Conservation (phyloP, 2,329 filamentous ascomycete species). For the Calonectria hongkongensis region DNA sequence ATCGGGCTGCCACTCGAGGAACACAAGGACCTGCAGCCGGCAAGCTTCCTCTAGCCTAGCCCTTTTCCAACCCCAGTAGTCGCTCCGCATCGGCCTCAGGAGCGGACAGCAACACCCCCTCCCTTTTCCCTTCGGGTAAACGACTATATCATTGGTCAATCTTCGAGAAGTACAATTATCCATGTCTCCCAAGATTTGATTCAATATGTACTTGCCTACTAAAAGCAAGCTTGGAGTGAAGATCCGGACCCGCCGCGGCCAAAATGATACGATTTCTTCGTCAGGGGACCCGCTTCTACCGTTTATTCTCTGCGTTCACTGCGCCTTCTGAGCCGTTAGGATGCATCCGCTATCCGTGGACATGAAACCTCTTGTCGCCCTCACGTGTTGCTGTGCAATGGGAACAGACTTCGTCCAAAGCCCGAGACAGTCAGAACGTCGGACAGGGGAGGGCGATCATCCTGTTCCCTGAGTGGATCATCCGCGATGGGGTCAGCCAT, state of each 20-base stretch:
- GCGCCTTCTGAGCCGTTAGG: slow-evolving; percentile 48
- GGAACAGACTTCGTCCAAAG: slow-evolving; percentile 41
- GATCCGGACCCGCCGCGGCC: slow-evolving; percentile 43
- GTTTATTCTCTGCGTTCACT: slow-evolving; percentile 44
- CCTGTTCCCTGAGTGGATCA: slow-evolving; percentile 44
- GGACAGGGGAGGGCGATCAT: slow-evolving; percentile 50
- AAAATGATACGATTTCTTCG: slow-evolving; percentile 39
- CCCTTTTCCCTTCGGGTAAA: slow-evolving; percentile 56
- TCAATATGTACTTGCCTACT: slow-evolving; percentile 28
- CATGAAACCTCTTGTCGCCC: slow-evolving; percentile 53
- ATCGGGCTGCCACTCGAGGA: slow-evolving; percentile 47
- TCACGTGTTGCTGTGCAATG: slow-evolving; percentile 55
- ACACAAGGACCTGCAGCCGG: slow-evolving; percentile 50
- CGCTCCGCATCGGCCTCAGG: slow-evolving; percentile 43
- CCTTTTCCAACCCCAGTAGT: slow-evolving; percentile 41
- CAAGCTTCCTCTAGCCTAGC: slow-evolving; percentile 45
- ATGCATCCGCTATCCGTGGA: slow-evolving; percentile 52
- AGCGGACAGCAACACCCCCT: slow-evolving; percentile 44
- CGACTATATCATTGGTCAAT: slow-evolving; percentile 54
- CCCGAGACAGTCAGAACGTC: slow-evolving; percentile 52
- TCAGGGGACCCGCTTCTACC: slow-evolving; percentile 35
- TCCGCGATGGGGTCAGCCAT: slow-evolving; percentile 48
- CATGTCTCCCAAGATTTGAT: slow-evolving; percentile 42
- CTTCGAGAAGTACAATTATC: slow-evolving; percentile 46
- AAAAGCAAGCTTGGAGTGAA: slow-evolving; percentile 44